These are phyloP conservation scores for Saccharomycopsis capsularis DNA, from an alignment of 805 yeast species.

Conservation along the genomic window DNA sequence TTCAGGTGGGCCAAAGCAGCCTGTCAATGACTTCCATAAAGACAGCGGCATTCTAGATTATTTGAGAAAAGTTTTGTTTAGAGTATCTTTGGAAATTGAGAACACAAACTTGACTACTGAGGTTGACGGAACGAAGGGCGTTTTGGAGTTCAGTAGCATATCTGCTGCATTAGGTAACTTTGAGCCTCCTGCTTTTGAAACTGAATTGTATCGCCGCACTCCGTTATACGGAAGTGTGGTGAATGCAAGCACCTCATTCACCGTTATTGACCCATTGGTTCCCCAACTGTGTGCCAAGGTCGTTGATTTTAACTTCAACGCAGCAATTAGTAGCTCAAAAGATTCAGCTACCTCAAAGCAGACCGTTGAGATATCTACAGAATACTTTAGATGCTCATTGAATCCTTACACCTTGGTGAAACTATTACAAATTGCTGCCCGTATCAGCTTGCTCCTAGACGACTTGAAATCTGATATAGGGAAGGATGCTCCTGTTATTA, in stretches of 20 bases:
- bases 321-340: slow-evolving; percentile 37
- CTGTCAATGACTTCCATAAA: background rate
- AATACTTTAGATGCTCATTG: slow-evolving; percentile 50
- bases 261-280: slow-evolving; percentile 8
- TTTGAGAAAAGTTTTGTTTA: slow-evolving; percentile 9
- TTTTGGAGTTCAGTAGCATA: background rate
- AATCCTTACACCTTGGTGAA: slow-evolving; percentile 44
- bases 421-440: slow-evolving; percentile 29
- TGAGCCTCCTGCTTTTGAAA: background rate
- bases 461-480: too few relatives aligned
- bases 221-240: slow-evolving; percentile 5
- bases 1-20: background rate
- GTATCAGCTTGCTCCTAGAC: background rate
- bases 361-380: slow-evolving; percentile 34
- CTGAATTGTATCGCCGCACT: background rate
- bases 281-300: slow-evolving; percentile 31
- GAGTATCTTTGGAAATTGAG: background rate
- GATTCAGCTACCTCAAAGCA: slow-evolving; percentile 16
- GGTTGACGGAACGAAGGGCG: slow-evolving; percentile 7
- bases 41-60: background rate
- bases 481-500: background rate
- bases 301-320: slow-evolving; percentile 40
- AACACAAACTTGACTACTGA: background rate
- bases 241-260: slow-evolving; percentile 5
- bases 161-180: slow-evolving; percentile 1